Evolutionary conservation across 2,329 filamentous ascomycete species (phyloP), one percentile per base, ranked within the genome.

Genomic region (Neopestalotiopsis rosae): DNA sequence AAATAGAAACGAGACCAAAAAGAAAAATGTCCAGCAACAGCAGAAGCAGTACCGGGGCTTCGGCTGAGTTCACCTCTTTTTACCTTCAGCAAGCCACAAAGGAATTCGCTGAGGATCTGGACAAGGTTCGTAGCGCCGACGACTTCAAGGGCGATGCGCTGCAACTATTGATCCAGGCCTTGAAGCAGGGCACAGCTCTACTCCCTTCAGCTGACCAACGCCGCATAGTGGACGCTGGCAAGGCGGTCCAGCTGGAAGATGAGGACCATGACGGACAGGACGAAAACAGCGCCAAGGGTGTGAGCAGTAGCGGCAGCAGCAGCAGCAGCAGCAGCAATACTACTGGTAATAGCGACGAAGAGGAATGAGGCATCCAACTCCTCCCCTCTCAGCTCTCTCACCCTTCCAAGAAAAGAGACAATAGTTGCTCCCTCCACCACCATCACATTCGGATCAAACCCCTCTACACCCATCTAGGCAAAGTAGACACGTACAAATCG

Each of bases 61-160:
- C 76, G 59, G 59, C 28, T 12, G 81, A 83, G 30, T 94, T 93
- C 79, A 83, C 86, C 9, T 83, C 89, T 10, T 91, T 89, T 77
- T 94, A 94, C 78, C 86, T 94, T 61, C 89, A 91, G 74, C 89
- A 88, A 69, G 83, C 90, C 5, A 93, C 92, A 0, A 83, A 85
- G 65, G 92, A 94, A 77, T 89, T 95, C 68, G 89, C 90, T 13
- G 90, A 94, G 72, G 92, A 94, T 77, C 85, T 95, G 49, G 90
- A 93, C 81, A 89, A 89, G 78, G 84, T 94, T 70, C 88, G 92
- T 72, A 74, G 72, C 52, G 90, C 92, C 10, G 88, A 89, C 73
- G 92, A 94, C 79, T 95, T 94, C 81, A 90, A 89, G 76, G 83
- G 83, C 69, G 89, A 89, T 65, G 87, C 88, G 3, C 85, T 94